These are phyloP conservation scores for Zostera marina DNA, from an alignment of 116 monocot species.

Conservation along the genomic window DNA sequence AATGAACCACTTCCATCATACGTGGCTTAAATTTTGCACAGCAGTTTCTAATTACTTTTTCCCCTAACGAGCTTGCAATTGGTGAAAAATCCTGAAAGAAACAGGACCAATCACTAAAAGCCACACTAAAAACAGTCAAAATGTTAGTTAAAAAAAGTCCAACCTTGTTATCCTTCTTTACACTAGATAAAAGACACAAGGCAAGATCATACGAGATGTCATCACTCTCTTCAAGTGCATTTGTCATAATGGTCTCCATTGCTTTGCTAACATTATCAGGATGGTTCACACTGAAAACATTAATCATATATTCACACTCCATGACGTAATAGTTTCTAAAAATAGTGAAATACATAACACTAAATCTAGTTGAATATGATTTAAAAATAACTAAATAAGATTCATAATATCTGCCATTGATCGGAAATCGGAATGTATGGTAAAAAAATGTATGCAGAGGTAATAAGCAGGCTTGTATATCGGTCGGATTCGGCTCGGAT, in stretches of 20 bases:
- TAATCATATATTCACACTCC: conserved; percentile 18
- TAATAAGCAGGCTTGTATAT: too few species aligned
- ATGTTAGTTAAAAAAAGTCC: neutral
- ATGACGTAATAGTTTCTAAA: neutral
- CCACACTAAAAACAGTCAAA: neutral
- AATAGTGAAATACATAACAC: neutral
- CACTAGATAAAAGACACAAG: conserved; percentile 24
- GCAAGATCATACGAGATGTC: conserved; percentile 48
- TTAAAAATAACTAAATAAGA: too few species aligned
- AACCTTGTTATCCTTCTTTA: conserved; percentile 41
- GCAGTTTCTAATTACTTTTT: conserved; percentile 51
- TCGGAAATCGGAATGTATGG: too few species aligned
- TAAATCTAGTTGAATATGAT: neutral
- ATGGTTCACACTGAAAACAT: conserved; percentile 33
- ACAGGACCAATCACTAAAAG: neutral
- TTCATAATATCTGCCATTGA: too few species aligned
- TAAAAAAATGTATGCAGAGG: too few species aligned
- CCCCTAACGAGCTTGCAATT: conserved; percentile 28
- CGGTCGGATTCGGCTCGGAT: too few species aligned
- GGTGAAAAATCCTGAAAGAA: conserved; percentile 35
- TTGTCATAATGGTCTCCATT: conserved; percentile 67
- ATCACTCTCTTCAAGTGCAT: conserved; percentile 75
- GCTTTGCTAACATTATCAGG: conserved; percentile 30
- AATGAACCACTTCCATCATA: conserved; percentile 20
- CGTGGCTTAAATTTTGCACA: conserved; percentile 38